A percentile compares a stretch with the other conserved stretches of the same genome.
Evolutionary conservation across 2,329 filamentous ascomycete species (phyloP).

Genomic region (Seiridium unicorne): DNA sequence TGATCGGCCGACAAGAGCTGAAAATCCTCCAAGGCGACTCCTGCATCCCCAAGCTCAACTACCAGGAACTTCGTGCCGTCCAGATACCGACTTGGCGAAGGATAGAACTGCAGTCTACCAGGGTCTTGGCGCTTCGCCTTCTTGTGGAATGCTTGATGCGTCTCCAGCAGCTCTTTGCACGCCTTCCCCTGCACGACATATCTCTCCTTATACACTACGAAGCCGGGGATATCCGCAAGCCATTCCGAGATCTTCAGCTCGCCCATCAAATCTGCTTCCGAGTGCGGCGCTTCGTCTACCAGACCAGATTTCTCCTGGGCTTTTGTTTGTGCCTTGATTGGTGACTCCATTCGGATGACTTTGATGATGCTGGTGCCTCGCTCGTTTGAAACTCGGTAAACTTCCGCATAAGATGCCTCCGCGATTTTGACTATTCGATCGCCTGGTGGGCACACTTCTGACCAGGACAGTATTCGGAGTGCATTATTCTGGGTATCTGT

Average conservation of each 20-base stretch:
- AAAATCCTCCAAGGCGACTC: conserved; percentile 58
- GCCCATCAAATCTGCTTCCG: conserved; percentile 52
- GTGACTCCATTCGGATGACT: conserved; percentile 57
- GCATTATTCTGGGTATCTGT: conserved; percentile 14
- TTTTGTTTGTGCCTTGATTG: conserved; percentile 57
- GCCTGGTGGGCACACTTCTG: conserved; percentile 53
- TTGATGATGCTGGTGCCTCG: conserved; percentile 65
- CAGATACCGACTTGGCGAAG: conserved; percentile 58
- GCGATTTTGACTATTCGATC: conserved; percentile 62
- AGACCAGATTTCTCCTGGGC: conserved; percentile 51
- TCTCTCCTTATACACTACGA: conserved; percentile 64
- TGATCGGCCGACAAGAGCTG: conserved; percentile 46
- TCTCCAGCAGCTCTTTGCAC: conserved; percentile 52
- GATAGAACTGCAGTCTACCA: conserved; percentile 58
- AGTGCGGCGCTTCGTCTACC: conserved; percentile 58
- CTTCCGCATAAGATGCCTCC: conserved; percentile 65
- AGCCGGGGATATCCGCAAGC: conserved; percentile 62
- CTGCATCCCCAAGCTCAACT: conserved; percentile 63
- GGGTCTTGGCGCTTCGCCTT: conserved; percentile 54
- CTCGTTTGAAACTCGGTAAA: conserved; percentile 60
- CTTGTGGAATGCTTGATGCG: conserved; percentile 58
- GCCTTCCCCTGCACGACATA: conserved; percentile 59
- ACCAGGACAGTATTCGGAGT: conserved; percentile 51
- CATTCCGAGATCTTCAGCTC: conserved; percentile 64
- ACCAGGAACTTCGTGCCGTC: conserved; percentile 59